Evolutionary conservation across 257 asterid genomes (phyloP).

Genomic region (Misopates orontium): DNA sequence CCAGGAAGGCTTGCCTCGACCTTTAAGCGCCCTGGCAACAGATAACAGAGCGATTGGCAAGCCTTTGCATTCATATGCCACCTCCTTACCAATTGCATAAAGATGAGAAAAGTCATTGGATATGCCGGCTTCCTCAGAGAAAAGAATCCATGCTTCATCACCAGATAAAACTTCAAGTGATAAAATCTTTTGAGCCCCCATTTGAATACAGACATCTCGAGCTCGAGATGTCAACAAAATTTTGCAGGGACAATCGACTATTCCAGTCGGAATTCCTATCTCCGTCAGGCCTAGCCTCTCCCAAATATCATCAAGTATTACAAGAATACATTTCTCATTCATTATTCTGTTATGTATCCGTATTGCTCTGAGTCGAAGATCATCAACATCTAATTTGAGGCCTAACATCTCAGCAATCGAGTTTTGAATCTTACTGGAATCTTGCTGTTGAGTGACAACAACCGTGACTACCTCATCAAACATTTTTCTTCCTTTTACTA

Average conservation of each 20-base stretch:
- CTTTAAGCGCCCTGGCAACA: slow-evolving; percentile 24
- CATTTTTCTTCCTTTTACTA: slow-evolving; percentile 2
- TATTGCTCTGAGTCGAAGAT: background rate
- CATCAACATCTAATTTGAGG: slow-evolving; percentile 2
- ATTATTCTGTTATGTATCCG: background rate
- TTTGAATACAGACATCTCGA: slow-evolving; percentile 23
- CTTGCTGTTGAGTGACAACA: slow-evolving; percentile 12
- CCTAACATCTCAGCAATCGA: slow-evolving; percentile 22
- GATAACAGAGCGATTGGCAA: slow-evolving; percentile 33
- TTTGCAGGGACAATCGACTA: slow-evolving; percentile 25
- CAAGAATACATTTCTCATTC: slow-evolving; percentile 14
- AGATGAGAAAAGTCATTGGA: slow-evolving; percentile 4
- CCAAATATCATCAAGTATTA: slow-evolving; percentile 41
- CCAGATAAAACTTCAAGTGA: slow-evolving; percentile 19
- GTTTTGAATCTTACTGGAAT: slow-evolving; percentile 13
- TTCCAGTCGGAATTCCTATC: slow-evolving; percentile 29
- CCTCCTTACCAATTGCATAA: slow-evolving; percentile 11
- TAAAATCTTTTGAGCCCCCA: slow-evolving; percentile 25
- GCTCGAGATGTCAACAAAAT: slow-evolving; percentile 25
- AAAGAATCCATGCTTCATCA: slow-evolving; percentile 37
- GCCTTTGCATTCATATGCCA: slow-evolving; percentile 32
- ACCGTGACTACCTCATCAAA: slow-evolving; percentile 23
- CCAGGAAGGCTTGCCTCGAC: slow-evolving; percentile 18
- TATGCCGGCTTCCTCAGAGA: slow-evolving; percentile 20
- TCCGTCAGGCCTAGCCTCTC: slow-evolving; percentile 11